Percentiles rank a stretch among this genome's conserved stretches.
These are phyloP conservation scores for Coelastrella sp. DNA, from an alignment of 139 green algal species.

Conservation along the genomic window DNA sequence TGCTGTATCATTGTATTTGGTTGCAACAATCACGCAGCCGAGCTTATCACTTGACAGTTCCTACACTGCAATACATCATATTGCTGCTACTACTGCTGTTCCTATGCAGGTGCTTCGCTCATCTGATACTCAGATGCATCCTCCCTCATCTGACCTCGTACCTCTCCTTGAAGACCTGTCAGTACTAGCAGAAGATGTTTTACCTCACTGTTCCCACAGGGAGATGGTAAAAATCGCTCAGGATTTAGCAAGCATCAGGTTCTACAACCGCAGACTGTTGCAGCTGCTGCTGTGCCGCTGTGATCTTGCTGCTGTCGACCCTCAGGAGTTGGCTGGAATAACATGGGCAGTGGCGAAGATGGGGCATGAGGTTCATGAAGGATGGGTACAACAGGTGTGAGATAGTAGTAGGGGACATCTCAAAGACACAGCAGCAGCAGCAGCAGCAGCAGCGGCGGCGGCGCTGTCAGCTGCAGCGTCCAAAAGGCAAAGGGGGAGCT, in stretches of 20 bases:
- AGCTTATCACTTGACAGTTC: too few relatives aligned
- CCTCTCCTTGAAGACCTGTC: not conserved
- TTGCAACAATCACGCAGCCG: too few relatives aligned
- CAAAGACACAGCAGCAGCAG: not conserved
- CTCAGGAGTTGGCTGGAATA: constrained; percentile 27
- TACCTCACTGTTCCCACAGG: not conserved
- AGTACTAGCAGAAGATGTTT: constrained; percentile 15
- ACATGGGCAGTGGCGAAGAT: constrained; percentile 37
- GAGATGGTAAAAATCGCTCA: constrained; percentile 41
- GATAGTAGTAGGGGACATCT: not conserved
- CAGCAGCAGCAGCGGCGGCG: not conserved
- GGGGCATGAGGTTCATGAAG: constrained; percentile 29
- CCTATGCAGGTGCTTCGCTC: not conserved
- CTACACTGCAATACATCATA: too few relatives aligned
- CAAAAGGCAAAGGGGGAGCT: too few relatives aligned
- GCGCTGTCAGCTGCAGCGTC: not conserved
- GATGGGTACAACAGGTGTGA: constrained; percentile 7
- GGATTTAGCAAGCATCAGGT: not conserved
- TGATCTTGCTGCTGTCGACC: not conserved
- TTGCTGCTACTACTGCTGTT: not conserved
- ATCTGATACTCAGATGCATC: not conserved
- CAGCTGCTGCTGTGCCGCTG: constrained; percentile 35
- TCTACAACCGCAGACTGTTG: constrained; percentile 16
- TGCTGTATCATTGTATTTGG: too few relatives aligned
- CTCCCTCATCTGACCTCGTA: not conserved